Conservation (phyloP, 2,329 filamentous ascomycete species). For the Sporothrix luriei region DNA sequence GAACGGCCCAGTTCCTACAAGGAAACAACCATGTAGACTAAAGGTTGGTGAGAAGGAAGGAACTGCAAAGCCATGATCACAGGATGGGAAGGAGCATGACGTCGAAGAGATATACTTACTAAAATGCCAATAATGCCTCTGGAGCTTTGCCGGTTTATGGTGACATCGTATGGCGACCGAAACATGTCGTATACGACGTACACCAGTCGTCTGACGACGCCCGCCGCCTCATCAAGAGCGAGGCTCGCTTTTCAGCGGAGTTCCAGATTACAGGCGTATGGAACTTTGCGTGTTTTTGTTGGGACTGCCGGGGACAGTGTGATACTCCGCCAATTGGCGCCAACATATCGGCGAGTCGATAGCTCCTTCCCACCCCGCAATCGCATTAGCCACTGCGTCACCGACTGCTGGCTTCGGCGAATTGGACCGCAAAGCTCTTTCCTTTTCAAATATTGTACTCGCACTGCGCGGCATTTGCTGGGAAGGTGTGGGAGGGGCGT, state of each 20-base stretch:
- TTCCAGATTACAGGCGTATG: not conserved
- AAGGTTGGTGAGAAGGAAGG: not conserved
- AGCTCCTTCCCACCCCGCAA: conserved; percentile 22
- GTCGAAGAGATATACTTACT: not conserved
- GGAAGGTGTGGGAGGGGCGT: conserved; percentile 9
- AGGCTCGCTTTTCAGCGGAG: not conserved
- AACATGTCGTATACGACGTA: not conserved
- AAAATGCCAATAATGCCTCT: too few species aligned
- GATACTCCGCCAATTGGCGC: not conserved
- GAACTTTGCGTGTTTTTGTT: conserved; percentile 4
- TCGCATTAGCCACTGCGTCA: conserved; percentile 15
- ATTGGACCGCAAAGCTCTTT: not conserved
- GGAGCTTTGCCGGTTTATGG: too few species aligned
- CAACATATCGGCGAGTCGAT: conserved; percentile 5
- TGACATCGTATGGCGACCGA: too few species aligned
- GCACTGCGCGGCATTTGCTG: not conserved
- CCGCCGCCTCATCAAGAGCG: not conserved
- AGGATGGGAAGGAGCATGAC: conserved; percentile 11
- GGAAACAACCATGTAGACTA: not conserved
- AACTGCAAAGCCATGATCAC: not conserved
- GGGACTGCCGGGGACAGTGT: not conserved
- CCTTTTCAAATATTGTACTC: not conserved
- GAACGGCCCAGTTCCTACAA: not conserved
- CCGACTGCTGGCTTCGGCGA: not conserved
- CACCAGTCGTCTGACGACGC: not conserved